These are phyloP conservation scores for Fusarium dimerum DNA, from an alignment of 2,329 filamentous ascomycete genomes.

Conservation along the genomic window DNA sequence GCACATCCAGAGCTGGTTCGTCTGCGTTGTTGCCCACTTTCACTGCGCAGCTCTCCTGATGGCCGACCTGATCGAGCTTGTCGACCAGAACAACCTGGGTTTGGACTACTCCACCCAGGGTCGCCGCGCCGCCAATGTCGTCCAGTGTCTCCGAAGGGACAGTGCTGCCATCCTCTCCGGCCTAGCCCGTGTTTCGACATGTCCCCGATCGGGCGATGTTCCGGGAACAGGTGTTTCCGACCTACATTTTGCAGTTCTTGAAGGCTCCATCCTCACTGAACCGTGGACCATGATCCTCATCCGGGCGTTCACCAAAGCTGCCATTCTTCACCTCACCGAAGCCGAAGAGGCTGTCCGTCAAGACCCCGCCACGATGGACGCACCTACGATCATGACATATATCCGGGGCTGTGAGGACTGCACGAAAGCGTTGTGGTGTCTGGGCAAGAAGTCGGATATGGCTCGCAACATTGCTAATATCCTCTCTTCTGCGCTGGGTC, in stretches of 20 bases:
- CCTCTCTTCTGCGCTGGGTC: constrained; percentile 25
- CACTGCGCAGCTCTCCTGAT: constrained; percentile 56
- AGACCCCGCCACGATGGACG: constrained; percentile 15
- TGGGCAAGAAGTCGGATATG: constrained; percentile 57
- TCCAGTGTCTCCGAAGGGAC: constrained; percentile 31
- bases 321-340: constrained; percentile 37
- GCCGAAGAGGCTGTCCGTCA: constrained; percentile 24
- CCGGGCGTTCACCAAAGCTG: constrained; percentile 51
- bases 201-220: constrained; percentile 17
- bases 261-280: constrained; percentile 57
- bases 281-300: constrained; percentile 60
- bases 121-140: constrained; percentile 12
- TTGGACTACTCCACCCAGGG: constrained; percentile 14
- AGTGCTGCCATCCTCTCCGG: constrained; percentile 37
- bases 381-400: constrained; percentile 17
- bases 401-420: constrained; percentile 45
- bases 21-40: constrained; percentile 58
- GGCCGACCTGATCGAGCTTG: constrained; percentile 52
- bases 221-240: constrained; percentile 28
- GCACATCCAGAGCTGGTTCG: constrained; percentile 60
- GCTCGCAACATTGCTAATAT: constrained; percentile 30
- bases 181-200: constrained; percentile 47
- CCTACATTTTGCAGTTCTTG: constrained; percentile 54
- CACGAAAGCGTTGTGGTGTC: constrained; percentile 52
- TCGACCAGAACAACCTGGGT: constrained; percentile 42